Evolutionary conservation across 441 rosid species (phyloP).

Genomic region (Syzygium syzygioides): DNA sequence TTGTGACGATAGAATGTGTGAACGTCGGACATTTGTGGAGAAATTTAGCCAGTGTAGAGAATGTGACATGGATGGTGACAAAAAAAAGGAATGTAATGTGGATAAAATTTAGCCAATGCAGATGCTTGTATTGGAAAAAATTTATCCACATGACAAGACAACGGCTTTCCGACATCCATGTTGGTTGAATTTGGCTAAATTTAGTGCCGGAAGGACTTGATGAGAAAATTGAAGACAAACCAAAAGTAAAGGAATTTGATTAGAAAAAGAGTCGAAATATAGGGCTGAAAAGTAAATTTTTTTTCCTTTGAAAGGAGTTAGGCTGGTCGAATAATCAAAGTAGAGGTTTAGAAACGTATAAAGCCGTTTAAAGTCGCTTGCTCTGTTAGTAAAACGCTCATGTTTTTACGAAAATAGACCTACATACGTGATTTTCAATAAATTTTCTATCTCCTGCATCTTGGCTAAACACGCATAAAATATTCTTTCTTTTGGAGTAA

Average conservation of each 20-base stretch:
- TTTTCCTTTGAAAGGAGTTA: neutral
- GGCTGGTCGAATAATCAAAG: neutral
- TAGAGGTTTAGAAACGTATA: neutral
- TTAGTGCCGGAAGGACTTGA: neutral
- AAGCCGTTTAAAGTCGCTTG: neutral
- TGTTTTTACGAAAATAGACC: neutral
- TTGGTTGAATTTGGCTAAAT: neutral
- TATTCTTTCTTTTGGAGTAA: neutral
- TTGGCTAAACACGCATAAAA: neutral
- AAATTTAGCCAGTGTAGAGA: neutral
- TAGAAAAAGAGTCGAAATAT: neutral
- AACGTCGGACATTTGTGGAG: neutral
- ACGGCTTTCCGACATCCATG: fast-evolving
- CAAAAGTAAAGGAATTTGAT: neutral
- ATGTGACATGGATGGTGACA: neutral
- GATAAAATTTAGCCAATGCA: neutral
- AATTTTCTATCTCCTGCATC: too few relatives aligned
- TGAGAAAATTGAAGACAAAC: neutral
- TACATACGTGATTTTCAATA: too few relatives aligned
- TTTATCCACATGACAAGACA: neutral
- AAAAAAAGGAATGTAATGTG: neutral
- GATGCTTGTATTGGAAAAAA: neutral
- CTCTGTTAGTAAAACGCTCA: neutral
- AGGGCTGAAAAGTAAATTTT: neutral
- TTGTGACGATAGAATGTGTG: neutral